Conservation (phyloP, 2,329 filamentous ascomycete genomes). For the Xylaria sp. region DNA sequence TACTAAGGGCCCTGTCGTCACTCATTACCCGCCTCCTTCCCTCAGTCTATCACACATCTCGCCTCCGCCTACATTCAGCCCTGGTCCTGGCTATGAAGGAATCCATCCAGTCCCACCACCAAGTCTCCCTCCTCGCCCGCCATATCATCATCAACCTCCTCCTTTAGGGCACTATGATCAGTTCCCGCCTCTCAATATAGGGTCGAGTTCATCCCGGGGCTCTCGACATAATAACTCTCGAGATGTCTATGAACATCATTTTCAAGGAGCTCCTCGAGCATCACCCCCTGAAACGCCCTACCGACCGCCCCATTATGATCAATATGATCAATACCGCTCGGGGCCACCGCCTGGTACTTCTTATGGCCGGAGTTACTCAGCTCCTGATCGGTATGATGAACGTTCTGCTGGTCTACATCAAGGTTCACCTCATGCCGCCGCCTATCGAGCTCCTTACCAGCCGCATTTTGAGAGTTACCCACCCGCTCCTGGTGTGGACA, state of each 20-base stretch:
- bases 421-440: slow-evolving; percentile 8
- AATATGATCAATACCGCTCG: slow-evolving; percentile 30
- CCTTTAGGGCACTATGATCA: slow-evolving; percentile 29
- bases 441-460: slow-evolving; percentile 23
- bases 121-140: slow-evolving; percentile 28
- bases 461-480: slow-evolving; percentile 32
- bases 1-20: slow-evolving; percentile 48
- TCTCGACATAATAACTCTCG: slow-evolving; percentile 17
- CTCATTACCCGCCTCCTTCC: slow-evolving; percentile 47
- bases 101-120: slow-evolving; percentile 35
- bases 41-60: slow-evolving; percentile 29
- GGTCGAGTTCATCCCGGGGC: slow-evolving; percentile 17
- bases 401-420: slow-evolving; percentile 13
- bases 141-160: slow-evolving; percentile 26
- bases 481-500: slow-evolving; percentile 31
- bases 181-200: slow-evolving; percentile 20
- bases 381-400: slow-evolving; percentile 30
- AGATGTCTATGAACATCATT: slow-evolving; percentile 31
- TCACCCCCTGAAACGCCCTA: slow-evolving; percentile 23
- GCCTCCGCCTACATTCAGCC: slow-evolving; percentile 39
- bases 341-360: slow-evolving; percentile 11
- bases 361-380: slow-evolving; percentile 32
- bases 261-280: slow-evolving; percentile 13
- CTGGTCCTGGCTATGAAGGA: slow-evolving; percentile 34
- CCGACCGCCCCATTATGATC: slow-evolving; percentile 20